A percentile compares a stretch with the other conserved stretches of the same genome.
These are phyloP conservation scores for Phialemonium atrogriseum DNA, from an alignment of 2,329 filamentous ascomycete species.

Conservation along the genomic window DNA sequence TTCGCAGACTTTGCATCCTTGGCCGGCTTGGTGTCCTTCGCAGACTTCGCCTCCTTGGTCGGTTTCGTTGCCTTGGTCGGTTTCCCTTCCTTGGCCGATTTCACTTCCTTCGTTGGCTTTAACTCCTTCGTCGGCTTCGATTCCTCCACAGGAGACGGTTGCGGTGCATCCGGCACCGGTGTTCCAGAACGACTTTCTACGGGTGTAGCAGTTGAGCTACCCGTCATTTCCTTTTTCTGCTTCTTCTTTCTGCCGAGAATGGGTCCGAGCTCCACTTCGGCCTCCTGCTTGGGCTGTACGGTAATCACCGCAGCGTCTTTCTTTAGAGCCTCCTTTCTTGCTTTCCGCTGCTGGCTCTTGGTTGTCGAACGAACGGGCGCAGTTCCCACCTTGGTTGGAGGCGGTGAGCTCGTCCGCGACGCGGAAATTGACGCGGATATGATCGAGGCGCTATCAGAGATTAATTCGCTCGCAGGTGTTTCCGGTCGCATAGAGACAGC, in stretches of 20 bases:
- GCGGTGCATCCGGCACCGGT: constrained; percentile 5
- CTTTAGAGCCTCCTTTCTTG: constrained; percentile 59
- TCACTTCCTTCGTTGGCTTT: constrained; percentile 13
- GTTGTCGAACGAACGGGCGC: constrained; percentile 62
- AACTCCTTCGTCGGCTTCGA: no score
- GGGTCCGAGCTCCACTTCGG: constrained; percentile 54
- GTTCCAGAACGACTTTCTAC: constrained; percentile 17
- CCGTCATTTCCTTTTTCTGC: constrained; percentile 61
- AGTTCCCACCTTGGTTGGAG: constrained; percentile 56
- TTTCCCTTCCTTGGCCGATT: constrained; percentile 21
- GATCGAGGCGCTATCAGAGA: constrained; percentile 70
- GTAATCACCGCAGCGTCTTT: constrained; percentile 50
- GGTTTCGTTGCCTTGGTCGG: constrained; percentile 5
- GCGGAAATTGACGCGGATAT: constrained; percentile 61
- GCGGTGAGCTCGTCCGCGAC: constrained; percentile 65
- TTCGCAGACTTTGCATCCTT: no score
- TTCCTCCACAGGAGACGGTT: constrained; percentile 8
- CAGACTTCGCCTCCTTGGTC: constrained; percentile 10
- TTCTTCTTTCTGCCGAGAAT: constrained; percentile 79
- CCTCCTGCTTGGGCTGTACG: constrained; percentile 39
- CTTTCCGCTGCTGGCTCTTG: constrained; percentile 72
- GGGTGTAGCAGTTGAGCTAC: constrained; percentile 15
- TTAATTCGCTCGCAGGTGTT: constrained; percentile 63
- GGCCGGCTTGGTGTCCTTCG: no score
- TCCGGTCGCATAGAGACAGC: constrained; percentile 41